A percentile compares a stretch with the other conserved stretches of the same genome.
phyloP scores from a whole-genome alignment of 768 basidiomycete genomes.

The Kwoniella pini region DNA sequence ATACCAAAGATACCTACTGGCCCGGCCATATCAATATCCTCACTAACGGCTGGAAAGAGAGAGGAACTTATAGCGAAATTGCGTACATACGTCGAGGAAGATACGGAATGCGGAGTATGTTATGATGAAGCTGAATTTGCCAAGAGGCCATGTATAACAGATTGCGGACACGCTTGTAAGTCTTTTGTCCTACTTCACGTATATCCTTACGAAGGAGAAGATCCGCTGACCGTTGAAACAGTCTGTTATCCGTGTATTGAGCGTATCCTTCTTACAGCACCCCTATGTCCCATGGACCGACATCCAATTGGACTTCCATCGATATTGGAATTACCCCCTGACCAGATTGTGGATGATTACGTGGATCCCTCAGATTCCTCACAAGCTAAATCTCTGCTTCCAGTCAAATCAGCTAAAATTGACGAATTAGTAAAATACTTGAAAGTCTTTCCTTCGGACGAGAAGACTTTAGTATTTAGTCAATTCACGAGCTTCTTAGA shows the following conservation, averaged over 20 bases:
- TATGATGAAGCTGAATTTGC: conserved; percentile 18
- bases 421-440: conserved; percentile 76
- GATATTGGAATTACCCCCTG: conserved; percentile 35
- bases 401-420: conserved; percentile 70
- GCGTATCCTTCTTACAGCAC: conserved; percentile 16
- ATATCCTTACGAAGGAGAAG: no score
- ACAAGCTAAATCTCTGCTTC: conserved; percentile 4
- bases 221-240: conserved; percentile 3
- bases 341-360: conserved; percentile 20
- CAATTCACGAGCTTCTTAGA: conserved; percentile 85
- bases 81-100: conserved; percentile 28
- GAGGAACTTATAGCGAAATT: conserved; percentile 37
- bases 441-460: conserved; percentile 65
- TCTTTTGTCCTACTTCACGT: no score
- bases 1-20: not conserved
- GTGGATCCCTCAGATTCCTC: conserved; percentile 20
- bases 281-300: conserved; percentile 40
- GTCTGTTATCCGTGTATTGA: conserved; percentile 42
- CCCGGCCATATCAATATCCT: conserved; percentile 19
- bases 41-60: conserved; percentile 22
- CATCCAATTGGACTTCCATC: conserved; percentile 30
- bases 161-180: conserved; percentile 45
- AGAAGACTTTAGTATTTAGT: conserved; percentile 85
- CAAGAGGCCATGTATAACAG: conserved; percentile 36
- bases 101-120: conserved; percentile 44